These are phyloP conservation scores for Fistulinella cinereoalba DNA, from an alignment of 1,284 basidiomycete species.

Conservation along the genomic window DNA sequence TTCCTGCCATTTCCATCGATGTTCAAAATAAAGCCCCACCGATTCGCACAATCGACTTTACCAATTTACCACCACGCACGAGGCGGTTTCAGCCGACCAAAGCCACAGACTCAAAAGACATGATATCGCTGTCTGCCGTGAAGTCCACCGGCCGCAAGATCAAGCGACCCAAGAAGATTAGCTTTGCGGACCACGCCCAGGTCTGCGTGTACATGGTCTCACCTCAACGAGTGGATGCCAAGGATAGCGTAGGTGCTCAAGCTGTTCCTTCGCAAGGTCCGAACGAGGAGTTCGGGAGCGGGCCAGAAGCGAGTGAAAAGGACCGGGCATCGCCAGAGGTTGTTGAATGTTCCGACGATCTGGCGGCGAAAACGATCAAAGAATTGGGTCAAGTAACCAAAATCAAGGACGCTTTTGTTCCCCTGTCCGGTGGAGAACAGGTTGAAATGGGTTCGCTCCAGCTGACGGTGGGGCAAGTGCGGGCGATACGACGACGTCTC, in stretches of 20 bases:
- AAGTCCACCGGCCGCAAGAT: conserved; percentile 5
- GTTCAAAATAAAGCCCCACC: background rate
- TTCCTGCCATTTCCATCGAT: background rate
- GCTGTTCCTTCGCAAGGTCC: background rate
- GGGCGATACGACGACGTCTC: conserved; percentile 15
- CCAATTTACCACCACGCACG: conserved; percentile 15
- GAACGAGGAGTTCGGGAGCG: background rate
- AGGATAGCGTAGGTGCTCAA: background rate
- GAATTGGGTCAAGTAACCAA: background rate
- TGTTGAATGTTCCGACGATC: background rate
- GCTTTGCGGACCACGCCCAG: conserved; percentile 27
- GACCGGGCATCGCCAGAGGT: background rate
- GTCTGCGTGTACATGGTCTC: conserved; percentile 25
- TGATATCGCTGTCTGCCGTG: conserved; percentile 1
- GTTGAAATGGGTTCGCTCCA: conserved; percentile 9
- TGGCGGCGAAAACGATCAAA: conserved; percentile 1
- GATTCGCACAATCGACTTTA: conserved; percentile 30
- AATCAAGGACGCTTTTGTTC: background rate
- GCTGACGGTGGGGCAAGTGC: conserved; percentile 21
- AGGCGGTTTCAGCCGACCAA: conserved; percentile 8
- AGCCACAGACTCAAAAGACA: background rate
- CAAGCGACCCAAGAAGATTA: conserved; percentile 31
- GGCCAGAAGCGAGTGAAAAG: background rate
- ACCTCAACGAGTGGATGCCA: conserved; percentile 7
- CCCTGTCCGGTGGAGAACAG: background rate